A percentile compares a stretch with the other conserved stretches of the same genome.
Evolutionary conservation across 345 rosid genomes (phyloP).

Genomic region (Eucalyptus regnans): DNA sequence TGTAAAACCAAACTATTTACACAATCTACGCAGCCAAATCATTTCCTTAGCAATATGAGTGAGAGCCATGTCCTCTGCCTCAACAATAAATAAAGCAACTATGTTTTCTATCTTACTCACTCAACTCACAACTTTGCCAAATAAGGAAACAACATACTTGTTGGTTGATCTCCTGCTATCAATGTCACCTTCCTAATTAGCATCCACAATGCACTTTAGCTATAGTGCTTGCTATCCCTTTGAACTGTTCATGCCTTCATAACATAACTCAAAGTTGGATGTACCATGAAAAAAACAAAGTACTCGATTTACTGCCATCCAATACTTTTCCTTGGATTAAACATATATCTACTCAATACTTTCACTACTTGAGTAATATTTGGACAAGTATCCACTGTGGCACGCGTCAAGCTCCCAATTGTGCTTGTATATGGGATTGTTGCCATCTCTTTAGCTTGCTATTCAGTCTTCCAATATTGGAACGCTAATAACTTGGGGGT

Average conservation of each 20-base stretch:
- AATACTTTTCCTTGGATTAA: not conserved
- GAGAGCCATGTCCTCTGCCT: too few species aligned
- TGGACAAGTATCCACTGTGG: too few species aligned
- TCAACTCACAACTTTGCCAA: not conserved
- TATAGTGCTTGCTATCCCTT: not conserved
- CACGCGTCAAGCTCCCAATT: too few species aligned
- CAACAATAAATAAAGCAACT: not conserved
- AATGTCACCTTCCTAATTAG: not conserved
- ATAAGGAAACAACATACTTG: not conserved
- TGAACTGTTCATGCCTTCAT: not conserved
- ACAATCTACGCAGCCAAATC: fast-evolving
- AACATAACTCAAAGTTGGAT: not conserved
- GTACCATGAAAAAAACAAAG: not conserved
- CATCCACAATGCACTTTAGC: not conserved
- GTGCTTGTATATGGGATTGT: too few species aligned
- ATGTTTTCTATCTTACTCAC: too few species aligned
- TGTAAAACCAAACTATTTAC: too few species aligned
- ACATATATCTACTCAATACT: too few species aligned
- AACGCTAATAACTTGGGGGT: too few species aligned
- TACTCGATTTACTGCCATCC: not conserved
- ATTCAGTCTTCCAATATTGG: fast-evolving
- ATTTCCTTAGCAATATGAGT: too few species aligned
- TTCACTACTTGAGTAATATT: not conserved
- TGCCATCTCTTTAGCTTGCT: too few species aligned
- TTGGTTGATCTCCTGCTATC: fast-evolving